phyloP scores from a whole-genome alignment of 495 filamentous ascomycete genomes.

The Haplographium delicatum region DNA sequence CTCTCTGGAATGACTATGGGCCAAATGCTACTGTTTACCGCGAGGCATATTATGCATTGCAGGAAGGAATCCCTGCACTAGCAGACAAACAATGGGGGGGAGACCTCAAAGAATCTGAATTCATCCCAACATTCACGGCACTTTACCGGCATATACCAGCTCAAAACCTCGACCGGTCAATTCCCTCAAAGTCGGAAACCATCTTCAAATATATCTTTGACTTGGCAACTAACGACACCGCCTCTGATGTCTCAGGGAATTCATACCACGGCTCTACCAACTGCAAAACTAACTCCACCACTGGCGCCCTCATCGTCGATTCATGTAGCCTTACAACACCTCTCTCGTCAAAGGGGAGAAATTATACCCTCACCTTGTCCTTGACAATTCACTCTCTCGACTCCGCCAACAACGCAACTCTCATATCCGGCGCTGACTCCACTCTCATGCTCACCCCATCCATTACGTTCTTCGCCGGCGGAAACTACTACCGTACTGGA shows the following conservation, averaged over 20 bases:
- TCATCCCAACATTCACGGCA: constrained; percentile 30
- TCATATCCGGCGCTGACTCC: constrained; percentile 41
- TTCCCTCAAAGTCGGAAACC: constrained; percentile 32
- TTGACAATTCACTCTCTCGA: constrained; percentile 33
- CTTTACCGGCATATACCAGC: constrained; percentile 36
- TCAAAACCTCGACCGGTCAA: constrained; percentile 42
- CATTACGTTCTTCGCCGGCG: constrained; percentile 41
- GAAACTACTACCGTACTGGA: constrained; percentile 41
- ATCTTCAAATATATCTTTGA: constrained; percentile 38
- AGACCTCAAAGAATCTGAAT: constrained; percentile 35
- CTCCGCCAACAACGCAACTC: constrained; percentile 26
- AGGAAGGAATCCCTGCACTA: constrained; percentile 42
- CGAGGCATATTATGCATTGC: constrained; percentile 45
- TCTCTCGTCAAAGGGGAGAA: constrained; percentile 41
- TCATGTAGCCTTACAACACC: constrained; percentile 40
- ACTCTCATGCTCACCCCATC: constrained; percentile 36
- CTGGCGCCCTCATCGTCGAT: too few species aligned
- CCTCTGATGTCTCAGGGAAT: constrained; percentile 40
- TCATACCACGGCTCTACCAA: constrained; percentile 35
- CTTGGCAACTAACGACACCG: constrained; percentile 3
- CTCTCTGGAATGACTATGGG: constrained; percentile 50
- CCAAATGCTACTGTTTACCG: constrained; percentile 40
- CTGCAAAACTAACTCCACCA: too few species aligned
- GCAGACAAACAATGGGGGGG: constrained; percentile 54
- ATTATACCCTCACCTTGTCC: constrained; percentile 43